Evolutionary conservation across 1,139 yeast genomes (phyloP).

Genomic region (Pichia sp.): DNA sequence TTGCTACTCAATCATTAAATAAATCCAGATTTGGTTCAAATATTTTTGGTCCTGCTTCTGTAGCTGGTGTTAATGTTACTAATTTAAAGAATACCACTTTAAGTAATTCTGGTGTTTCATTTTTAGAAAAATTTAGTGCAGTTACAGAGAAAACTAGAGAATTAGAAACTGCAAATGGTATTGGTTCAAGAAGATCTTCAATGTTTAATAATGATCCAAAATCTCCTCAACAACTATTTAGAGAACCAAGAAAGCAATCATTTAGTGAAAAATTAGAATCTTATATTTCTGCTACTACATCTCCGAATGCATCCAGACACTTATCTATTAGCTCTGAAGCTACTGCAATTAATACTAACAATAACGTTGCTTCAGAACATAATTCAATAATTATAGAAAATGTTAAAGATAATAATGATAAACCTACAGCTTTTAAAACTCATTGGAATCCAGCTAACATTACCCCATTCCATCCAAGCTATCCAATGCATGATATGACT

Average conservation of each 20-base stretch:
- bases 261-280: constrained; percentile 61
- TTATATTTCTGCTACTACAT: constrained; percentile 37
- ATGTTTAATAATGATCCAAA: constrained; percentile 32
- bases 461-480: constrained; percentile 46
- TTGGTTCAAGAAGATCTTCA: constrained; percentile 43
- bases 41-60: constrained; percentile 53
- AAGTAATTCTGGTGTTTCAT: constrained; percentile 27
- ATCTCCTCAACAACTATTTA: constrained; percentile 26
- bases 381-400: constrained; percentile 24
- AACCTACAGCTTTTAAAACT: constrained; percentile 28
- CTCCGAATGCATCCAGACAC: constrained; percentile 25
- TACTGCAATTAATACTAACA: not conserved
- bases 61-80: constrained; percentile 39
- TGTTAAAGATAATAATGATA: not conserved
- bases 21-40: constrained; percentile 20
- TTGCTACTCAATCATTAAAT: constrained; percentile 11
- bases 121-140: constrained; percentile 62
- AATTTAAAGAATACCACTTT: constrained; percentile 16
- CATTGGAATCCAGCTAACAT: constrained; percentile 68
- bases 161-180: constrained; percentile 37
- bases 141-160: constrained; percentile 79
- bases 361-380: constrained; percentile 27
- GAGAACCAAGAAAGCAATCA: constrained; percentile 43
- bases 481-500: constrained; percentile 15
- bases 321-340: constrained; percentile 26